Evolutionary conservation across 495 filamentous ascomycete species (phyloP).

Genomic region (Aspergillus taichungensis): DNA sequence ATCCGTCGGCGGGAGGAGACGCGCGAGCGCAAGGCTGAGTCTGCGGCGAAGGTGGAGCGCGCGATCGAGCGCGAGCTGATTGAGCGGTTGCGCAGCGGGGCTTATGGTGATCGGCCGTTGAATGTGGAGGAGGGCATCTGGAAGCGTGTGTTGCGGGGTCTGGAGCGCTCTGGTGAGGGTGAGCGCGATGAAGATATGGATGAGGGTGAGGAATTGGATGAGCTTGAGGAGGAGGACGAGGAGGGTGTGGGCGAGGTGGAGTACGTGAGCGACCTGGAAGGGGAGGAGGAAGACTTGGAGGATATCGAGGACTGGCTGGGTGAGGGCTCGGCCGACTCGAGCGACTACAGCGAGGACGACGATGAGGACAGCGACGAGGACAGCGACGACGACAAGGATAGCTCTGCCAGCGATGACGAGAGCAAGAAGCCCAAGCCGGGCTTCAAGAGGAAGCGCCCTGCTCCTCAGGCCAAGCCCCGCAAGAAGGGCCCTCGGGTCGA

Average conservation of each 20-base stretch:
- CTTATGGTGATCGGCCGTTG: slow-evolving; percentile 88
- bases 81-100: slow-evolving; percentile 81
- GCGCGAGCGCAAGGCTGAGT: slow-evolving; percentile 85
- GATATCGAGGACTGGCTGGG: slow-evolving; percentile 72
- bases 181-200: slow-evolving; percentile 81
- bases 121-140: slow-evolving; percentile 92
- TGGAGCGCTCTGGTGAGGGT: slow-evolving; percentile 81
- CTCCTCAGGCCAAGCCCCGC: slow-evolving; percentile 49
- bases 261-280: slow-evolving; percentile 68
- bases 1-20: slow-evolving; percentile 80
- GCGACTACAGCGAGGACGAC: slow-evolving; percentile 41
- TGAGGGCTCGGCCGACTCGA: slow-evolving; percentile 47
- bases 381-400: slow-evolving; percentile 33
- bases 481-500: slow-evolving; percentile 61
- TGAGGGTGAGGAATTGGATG: slow-evolving; percentile 70
- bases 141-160: slow-evolving; percentile 90
- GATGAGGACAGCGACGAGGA: slow-evolving; percentile 29
- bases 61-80: slow-evolving; percentile 95
- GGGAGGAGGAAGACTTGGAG: slow-evolving; percentile 53
- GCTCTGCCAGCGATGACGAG: slow-evolving; percentile 30
- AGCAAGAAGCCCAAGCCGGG: slow-evolving; percentile 45
- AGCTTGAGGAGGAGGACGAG: slow-evolving; percentile 58
- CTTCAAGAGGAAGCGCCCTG: slow-evolving; percentile 60
- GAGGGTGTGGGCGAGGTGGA: slow-evolving; percentile 73
- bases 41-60: slow-evolving; percentile 90